Evolutionary conservation across 441 rosid species (phyloP), one percentile per base, ranked within the genome.

Genomic region (Geranium incanum): DNA sequence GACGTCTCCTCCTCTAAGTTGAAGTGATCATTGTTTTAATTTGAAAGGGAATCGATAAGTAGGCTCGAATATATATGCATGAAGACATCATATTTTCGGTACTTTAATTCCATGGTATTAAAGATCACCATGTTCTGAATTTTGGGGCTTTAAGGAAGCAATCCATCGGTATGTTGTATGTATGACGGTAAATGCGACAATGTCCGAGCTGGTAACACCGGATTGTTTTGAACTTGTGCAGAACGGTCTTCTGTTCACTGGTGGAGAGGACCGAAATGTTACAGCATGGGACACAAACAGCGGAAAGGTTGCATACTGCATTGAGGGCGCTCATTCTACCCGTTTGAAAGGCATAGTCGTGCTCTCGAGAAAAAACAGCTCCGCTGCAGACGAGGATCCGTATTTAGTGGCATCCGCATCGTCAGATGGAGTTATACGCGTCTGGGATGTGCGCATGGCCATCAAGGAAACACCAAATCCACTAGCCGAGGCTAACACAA

Each of bases 341-440:
- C 99, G 99, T 59, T 82, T 95, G 68, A 95, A 95, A 78, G 97
- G 99, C 72, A 69, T 95, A 39, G 93, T 87, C 8, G 88, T 88
- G 69, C 88, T 95, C 55, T 84, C 84, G n/a, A 81, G 78, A 79
- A 89, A 72, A 59, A 83, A 70, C 68, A 82, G 69, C n/a, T 75
- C 73, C 3, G 73, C 69, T 71, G 86, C 75, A 57, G 85, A 68
- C 15, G 90, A 88, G 66, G 89, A 87, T 74, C 96, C 99, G 5
- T 84, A 81, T 81, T 73, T 95, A 37, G 75, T 92, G 74, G 89
- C 93, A 19, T 90, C 97, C 3, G 97, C 97, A 65, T 92, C 96
- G 0, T 89, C 99, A 0, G 97, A 95, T 83, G 99, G 97, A 66
- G 74, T 88, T 75, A 87, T 90, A 79, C 85, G 93, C 13, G 97